Percentiles rank a stretch among this genome's conserved stretches.
Conservation (phyloP, 2,329 filamentous ascomycete genomes). For the Penicillium vulpinum region DNA sequence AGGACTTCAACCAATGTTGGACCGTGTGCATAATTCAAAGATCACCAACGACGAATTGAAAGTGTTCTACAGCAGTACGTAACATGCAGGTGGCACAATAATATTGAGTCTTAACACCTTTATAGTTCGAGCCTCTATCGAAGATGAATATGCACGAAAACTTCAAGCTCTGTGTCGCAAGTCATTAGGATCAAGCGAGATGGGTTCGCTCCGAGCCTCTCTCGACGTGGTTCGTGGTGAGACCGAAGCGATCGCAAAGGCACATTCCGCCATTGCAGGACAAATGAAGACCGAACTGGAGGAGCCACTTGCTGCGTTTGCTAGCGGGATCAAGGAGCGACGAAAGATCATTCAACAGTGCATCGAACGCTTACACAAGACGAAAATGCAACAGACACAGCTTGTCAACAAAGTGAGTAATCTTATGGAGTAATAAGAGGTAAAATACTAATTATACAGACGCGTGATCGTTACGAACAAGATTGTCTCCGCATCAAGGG, state of each 20-base stretch:
- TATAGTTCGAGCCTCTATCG: constrained; percentile 78
- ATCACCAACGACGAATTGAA: constrained; percentile 91
- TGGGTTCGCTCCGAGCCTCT: constrained; percentile 77
- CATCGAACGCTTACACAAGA: constrained; percentile 90
- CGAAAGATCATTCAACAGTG: constrained; percentile 94
- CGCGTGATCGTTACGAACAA: constrained; percentile 92
- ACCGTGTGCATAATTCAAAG: constrained; percentile 94
- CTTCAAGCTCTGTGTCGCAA: constrained; percentile 83
- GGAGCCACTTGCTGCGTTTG: constrained; percentile 86
- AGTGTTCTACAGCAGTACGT: constrained; percentile 78
- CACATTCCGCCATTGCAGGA: constrained; percentile 81
- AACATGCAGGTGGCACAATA: not conserved
- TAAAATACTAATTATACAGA: constrained; percentile 49
- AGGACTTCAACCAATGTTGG: constrained; percentile 84
- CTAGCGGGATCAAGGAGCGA: constrained; percentile 92
- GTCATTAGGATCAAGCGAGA: constrained; percentile 82
- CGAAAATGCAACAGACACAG: constrained; percentile 87
- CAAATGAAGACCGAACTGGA: constrained; percentile 98
- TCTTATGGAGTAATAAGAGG: too few relatives aligned
- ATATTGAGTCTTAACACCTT: not conserved
- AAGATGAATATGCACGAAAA: constrained; percentile 94
- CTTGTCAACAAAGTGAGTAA: constrained; percentile 79
- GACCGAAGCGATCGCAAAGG: constrained; percentile 89
- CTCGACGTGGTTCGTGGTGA: constrained; percentile 86
- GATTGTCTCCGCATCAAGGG: constrained; percentile 98